Percentiles rank a stretch among this genome's conserved stretches.
phyloP scores from a whole-genome alignment of 2,329 filamentous ascomycete genomes.

The Ceratocystis destructans region DNA sequence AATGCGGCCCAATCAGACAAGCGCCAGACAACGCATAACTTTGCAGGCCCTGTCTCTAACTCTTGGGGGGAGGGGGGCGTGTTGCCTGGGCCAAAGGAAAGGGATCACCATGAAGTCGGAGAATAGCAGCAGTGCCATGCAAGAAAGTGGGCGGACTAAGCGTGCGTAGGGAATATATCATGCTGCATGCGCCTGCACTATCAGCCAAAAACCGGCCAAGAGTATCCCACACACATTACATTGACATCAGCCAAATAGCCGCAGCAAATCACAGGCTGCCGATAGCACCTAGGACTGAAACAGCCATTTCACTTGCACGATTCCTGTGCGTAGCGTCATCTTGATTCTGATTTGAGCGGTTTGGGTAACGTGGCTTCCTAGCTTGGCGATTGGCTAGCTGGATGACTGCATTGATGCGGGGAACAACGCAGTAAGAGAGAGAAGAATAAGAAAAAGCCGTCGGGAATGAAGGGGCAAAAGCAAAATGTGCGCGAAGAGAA shows the following conservation, averaged over 20 bases:
- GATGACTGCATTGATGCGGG: background rate
- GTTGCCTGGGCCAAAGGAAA: background rate
- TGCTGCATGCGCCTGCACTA: background rate
- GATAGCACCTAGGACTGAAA: background rate
- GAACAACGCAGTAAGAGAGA: background rate
- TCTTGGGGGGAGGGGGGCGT: no score
- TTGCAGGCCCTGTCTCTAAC: no score
- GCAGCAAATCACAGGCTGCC: background rate
- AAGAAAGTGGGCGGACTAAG: background rate
- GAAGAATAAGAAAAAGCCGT: background rate
- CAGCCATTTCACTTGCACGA: constrained; percentile 4
- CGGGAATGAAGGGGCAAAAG: background rate
- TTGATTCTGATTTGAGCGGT: background rate
- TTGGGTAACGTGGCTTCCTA: background rate
- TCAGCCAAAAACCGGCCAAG: background rate
- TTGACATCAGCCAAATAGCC: background rate
- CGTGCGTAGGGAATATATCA: no score
- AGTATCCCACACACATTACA: background rate
- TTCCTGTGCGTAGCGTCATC: background rate
- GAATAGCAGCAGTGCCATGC: background rate
- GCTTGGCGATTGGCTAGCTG: background rate
- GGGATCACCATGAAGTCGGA: background rate
- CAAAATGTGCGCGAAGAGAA: background rate
- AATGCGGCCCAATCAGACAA: no score
- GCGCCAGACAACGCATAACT: no score